A percentile compares a stretch with the other conserved stretches of the same genome.
Evolutionary conservation across 805 yeast genomes (phyloP).

Genomic region (Metahyphopichia silvanorum): DNA sequence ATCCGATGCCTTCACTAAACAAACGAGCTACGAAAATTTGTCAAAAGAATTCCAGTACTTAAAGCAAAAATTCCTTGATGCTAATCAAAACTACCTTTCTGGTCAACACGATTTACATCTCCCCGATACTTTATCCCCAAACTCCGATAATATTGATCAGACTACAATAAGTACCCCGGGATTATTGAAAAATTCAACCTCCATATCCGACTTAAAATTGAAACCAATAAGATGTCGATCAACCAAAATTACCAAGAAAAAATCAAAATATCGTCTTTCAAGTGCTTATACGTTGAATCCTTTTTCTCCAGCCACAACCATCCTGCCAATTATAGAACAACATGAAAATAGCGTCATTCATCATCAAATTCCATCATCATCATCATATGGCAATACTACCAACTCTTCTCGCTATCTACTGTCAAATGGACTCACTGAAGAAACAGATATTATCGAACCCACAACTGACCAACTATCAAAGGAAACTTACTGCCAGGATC

Average conservation of each 20-base stretch:
- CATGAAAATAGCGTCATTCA: background rate
- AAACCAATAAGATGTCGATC: constrained; percentile 38
- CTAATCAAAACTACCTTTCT: constrained; percentile 4
- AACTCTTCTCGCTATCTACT: background rate
- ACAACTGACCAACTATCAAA: background rate
- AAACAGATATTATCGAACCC: background rate
- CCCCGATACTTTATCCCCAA: background rate
- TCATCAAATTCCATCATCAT: background rate
- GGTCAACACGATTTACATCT: background rate
- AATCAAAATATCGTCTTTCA: constrained; percentile 38
- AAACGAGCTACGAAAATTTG: constrained; percentile 26
- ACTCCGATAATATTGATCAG: background rate
- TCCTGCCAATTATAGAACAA: background rate
- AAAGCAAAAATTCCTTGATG: constrained; percentile 12
- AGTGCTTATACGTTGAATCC: constrained; percentile 37
- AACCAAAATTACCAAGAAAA: constrained; percentile 34
- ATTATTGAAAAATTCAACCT: constrained; percentile 16
- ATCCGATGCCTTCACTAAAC: constrained; percentile 32
- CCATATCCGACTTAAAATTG: constrained; percentile 34
- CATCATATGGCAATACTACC: background rate
- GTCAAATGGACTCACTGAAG: background rate
- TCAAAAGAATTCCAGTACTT: constrained; percentile 25
- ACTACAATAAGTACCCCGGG: background rate
- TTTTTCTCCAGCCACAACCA: constrained; percentile 7
- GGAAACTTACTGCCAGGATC: background rate